A percentile compares a stretch with the other conserved stretches of the same genome.
phyloP scores from a whole-genome alignment of 768 basidiomycete species.

The Suillus alpinus region DNA sequence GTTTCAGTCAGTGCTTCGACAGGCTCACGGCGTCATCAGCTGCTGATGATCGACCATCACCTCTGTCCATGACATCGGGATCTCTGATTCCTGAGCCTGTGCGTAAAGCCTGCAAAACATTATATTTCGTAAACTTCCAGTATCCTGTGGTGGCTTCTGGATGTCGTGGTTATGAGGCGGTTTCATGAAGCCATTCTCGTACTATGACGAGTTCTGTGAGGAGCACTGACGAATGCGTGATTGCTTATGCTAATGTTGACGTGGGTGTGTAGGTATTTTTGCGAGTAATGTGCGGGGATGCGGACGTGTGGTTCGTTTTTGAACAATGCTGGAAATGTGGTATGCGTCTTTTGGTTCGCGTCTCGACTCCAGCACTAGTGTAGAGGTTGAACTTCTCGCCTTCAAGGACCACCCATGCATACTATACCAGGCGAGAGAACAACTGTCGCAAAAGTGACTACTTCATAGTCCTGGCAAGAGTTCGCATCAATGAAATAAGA shows the following conservation, averaged over 20 bases:
- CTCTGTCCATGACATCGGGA: conserved; percentile 71
- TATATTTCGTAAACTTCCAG: conserved; percentile 80
- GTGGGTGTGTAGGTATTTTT: conserved; percentile 82
- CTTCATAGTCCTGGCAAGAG: too few relatives aligned
- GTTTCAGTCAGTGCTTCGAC: neutral
- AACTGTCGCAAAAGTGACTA: too few relatives aligned
- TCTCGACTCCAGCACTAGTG: too few relatives aligned
- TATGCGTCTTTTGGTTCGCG: too few relatives aligned
- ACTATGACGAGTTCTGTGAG: conserved; percentile 77
- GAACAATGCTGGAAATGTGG: too few relatives aligned
- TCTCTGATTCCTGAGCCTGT: conserved; percentile 50
- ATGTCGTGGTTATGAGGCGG: conserved; percentile 53
- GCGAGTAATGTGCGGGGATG: conserved; percentile 55
- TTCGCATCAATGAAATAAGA: too few relatives aligned
- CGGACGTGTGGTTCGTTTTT: conserved; percentile 57
- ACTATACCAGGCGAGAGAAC: too few relatives aligned
- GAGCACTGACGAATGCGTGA: conserved; percentile 64
- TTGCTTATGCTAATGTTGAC: conserved; percentile 67
- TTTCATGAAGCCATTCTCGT: conserved; percentile 87
- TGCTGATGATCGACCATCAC: conserved; percentile 57
- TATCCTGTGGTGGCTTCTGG: conserved; percentile 81
- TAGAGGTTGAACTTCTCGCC: too few relatives aligned
- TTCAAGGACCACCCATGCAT: too few relatives aligned
- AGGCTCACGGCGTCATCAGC: conserved; percentile 73
- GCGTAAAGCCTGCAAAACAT: conserved; percentile 60